These are phyloP conservation scores for Coniochaeta prunicola DNA, from an alignment of 2,329 filamentous ascomycete genomes.

Conservation along the genomic window DNA sequence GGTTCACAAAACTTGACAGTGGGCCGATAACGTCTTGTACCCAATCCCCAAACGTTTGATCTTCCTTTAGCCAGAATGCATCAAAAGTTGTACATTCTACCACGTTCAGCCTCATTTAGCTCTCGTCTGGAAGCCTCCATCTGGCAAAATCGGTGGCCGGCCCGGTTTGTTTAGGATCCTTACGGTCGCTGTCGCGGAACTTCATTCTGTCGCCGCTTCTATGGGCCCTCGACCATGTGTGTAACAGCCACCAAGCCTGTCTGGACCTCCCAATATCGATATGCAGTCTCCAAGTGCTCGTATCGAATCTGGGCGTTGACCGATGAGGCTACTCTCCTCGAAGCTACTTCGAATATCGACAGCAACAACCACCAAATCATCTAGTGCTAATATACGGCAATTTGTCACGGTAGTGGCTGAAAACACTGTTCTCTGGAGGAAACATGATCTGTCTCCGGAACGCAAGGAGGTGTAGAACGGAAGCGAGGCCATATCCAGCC, in stretches of 20 bases:
- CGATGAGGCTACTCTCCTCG: background rate
- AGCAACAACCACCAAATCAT: background rate
- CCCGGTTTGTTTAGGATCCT: conserved; percentile 19
- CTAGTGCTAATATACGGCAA: background rate
- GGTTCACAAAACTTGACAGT: conserved; percentile 8
- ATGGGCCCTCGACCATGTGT: background rate
- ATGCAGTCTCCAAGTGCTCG: background rate
- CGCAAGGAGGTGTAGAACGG: background rate
- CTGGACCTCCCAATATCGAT: background rate
- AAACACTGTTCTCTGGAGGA: background rate
- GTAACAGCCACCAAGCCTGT: background rate
- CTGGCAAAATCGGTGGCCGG: conserved; percentile 29
- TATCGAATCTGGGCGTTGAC: background rate
- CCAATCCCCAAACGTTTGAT: conserved; percentile 22
- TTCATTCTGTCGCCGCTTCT: background rate
- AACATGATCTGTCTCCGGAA: background rate
- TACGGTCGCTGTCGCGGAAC: background rate
- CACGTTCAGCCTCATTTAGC: conserved; percentile 12
- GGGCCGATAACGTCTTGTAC: background rate
- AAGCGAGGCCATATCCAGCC: background rate
- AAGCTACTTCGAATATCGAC: background rate
- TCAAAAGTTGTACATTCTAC: conserved; percentile 11
- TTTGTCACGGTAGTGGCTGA: background rate
- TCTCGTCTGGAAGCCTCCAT: conserved; percentile 15
- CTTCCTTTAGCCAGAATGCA: conserved; percentile 32